Conservation (phyloP, 2,329 filamentous ascomycete species). For the Phialocephala sp. region DNA sequence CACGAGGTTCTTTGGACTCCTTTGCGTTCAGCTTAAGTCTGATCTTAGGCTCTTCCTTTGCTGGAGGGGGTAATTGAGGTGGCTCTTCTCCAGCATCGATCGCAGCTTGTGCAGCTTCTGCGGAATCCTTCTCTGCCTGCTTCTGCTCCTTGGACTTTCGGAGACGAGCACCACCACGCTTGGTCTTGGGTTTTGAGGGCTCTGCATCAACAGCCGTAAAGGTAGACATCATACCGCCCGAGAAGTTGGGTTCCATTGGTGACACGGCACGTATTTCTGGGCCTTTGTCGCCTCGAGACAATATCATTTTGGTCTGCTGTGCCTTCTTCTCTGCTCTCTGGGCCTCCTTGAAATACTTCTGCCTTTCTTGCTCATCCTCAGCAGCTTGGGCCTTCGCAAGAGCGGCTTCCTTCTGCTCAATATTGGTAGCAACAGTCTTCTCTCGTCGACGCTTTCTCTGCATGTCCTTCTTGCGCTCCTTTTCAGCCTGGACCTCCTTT, state of each 20-base stretch:
- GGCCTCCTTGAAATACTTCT: slow-evolving; percentile 82
- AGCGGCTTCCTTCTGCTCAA: slow-evolving; percentile 87
- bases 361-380: slow-evolving; percentile 80
- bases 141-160: slow-evolving; percentile 93
- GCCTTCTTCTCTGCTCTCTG: slow-evolving; percentile 93
- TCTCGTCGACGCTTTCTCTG: slow-evolving; percentile 94
- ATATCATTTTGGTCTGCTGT: slow-evolving; percentile 83
- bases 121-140: slow-evolving; percentile 79
- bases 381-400: slow-evolving; percentile 78
- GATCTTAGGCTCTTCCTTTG: slow-evolving; percentile 53
- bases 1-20: slow-evolving; percentile 47
- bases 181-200: slow-evolving; percentile 56
- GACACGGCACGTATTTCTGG: slow-evolving; percentile 70
- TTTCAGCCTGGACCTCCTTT: slow-evolving; percentile 90
- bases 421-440: slow-evolving; percentile 92
- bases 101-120: slow-evolving; percentile 86
- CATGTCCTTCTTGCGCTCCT: slow-evolving; percentile 99
- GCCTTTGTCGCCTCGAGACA: slow-evolving; percentile 86
- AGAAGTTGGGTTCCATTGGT: slow-evolving; percentile 78
- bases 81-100: slow-evolving; percentile 79
- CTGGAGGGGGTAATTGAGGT: slow-evolving; percentile 56
- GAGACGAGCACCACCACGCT: slow-evolving; percentile 63
- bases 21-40: slow-evolving; percentile 63
- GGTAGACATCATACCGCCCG: slow-evolving; percentile 83
- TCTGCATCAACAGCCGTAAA: slow-evolving; percentile 66